Conservation (phyloP, 805 yeast genomes). For the Candida verbasci region DNA sequence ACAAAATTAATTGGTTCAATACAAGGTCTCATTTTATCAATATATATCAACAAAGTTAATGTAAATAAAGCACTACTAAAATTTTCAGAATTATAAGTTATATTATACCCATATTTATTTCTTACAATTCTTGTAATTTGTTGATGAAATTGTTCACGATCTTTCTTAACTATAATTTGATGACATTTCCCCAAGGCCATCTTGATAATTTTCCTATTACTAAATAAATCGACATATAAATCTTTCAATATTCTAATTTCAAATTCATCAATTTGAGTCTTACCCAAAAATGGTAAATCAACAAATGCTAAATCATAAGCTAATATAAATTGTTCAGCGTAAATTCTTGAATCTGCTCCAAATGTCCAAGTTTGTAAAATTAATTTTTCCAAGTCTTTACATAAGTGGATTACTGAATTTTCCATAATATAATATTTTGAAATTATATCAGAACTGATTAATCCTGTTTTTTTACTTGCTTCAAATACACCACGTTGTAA, state of each 20-base stretch:
- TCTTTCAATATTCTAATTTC: conserved; percentile 1
- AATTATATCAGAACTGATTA: background rate
- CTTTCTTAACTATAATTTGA: background rate
- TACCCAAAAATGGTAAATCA: background rate
- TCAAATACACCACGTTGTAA: background rate
- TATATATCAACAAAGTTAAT: background rate
- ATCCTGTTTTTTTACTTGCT: background rate
- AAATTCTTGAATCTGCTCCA: background rate
- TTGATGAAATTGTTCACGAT: background rate
- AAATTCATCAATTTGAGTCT: background rate
- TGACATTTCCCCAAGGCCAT: background rate
- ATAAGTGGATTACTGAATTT: background rate
- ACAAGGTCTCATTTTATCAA: background rate
- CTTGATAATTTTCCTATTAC: background rate
- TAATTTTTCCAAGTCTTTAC: background rate
- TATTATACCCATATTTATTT: background rate
- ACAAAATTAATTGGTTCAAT: no score
- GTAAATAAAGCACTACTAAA: background rate
- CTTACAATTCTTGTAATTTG: background rate
- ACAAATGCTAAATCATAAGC: background rate
- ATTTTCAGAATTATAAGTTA: background rate
- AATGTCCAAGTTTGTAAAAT: background rate
- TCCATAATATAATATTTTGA: background rate
- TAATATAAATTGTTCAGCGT: background rate
- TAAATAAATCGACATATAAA: conserved; percentile 1